Base-by-base conservation (phyloP, 352 stramenopile species). In the Globisporangium mamillatum region DNA sequence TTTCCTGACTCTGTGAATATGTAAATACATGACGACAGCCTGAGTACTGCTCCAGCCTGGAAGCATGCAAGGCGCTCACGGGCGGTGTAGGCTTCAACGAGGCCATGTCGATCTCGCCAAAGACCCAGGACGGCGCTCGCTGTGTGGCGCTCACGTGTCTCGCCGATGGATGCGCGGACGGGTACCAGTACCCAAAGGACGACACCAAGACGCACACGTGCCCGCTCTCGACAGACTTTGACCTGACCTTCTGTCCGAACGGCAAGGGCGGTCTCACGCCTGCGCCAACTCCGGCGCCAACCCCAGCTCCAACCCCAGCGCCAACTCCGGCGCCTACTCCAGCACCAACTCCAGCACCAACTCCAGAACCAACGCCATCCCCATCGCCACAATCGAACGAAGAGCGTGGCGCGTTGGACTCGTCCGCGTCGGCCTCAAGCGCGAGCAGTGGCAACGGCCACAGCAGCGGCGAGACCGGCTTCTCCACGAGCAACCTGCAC, bases 131-230 rank as follows among this genome's bases (percentile, higher is more conserved):
- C 34, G 78, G 78, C 32, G 46, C 7, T 25, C 80, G 79, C 18
- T 93, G 81, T 57, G 63, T 71, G 1, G 75, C 75, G 27, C 75
- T 88, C 8, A 88, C 75, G 32, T 91, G 85, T 63, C 72, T 83
- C 70, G 24, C 29, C 3, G 80, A 89, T 16, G 78, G 70, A 9
- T 93, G 85, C 57, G 27, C 25, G 3, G 82, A 93, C 66, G 85
- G 48, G 2, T 91, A 93, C 73, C 75, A 82, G 56, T 89, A 71
- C 63, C 85, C 85, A 20, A 90, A 86, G 68, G 82, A 93, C 67
- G 80, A 90, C 74, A 80, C 68, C 34, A 92, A 92, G 80, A 92
- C 84, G 38, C 81, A 89, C 67, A 69, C 68, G 46, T 92, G 84
- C 56, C 68, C 71, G 0, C 55, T 80, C 20, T 32, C 24, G 24